Conservation (phyloP, 495 filamentous ascomycete species). For the Penicillium bialowiezense region DNA sequence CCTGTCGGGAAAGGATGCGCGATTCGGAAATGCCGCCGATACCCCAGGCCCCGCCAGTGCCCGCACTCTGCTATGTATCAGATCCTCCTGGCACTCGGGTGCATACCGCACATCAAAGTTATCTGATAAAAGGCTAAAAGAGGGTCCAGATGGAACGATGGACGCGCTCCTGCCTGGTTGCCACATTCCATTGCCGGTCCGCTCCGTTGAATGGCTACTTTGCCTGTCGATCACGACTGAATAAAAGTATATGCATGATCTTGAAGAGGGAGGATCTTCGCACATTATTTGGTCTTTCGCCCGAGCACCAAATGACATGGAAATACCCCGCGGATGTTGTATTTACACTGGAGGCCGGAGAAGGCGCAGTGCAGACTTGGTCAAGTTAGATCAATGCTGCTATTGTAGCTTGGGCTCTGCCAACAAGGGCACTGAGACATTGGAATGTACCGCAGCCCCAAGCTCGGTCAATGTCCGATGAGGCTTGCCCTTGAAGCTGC, state of each 20-base stretch:
- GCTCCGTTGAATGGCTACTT: slow-evolving; percentile 9
- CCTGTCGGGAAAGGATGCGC: slow-evolving; percentile 7
- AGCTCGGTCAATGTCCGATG: not conserved
- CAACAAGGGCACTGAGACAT: not conserved
- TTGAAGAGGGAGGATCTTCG: not conserved
- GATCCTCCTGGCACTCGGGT: not conserved
- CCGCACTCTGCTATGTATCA: slow-evolving; percentile 1
- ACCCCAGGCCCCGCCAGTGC: no score
- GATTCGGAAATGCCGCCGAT: slow-evolving; percentile 5
- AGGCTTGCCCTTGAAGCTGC: not conserved
- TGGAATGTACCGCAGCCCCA: not conserved
- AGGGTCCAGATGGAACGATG: not conserved
- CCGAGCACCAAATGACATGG: no score
- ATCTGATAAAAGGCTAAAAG: slow-evolving; percentile 4
- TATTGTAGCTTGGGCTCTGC: no score
- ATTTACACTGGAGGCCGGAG: no score
- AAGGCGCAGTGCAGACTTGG: no score
- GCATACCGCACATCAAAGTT: slow-evolving; percentile 2
- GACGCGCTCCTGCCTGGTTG: not conserved
- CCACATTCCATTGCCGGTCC: slow-evolving; percentile 19
- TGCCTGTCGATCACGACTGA: slow-evolving; percentile 11
- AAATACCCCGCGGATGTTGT: no score
- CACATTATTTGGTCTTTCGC: no score
- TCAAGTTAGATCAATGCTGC: no score
- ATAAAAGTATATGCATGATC: not conserved